Evolutionary conservation across 2,329 filamentous ascomycete genomes (phyloP).

Genomic region (Fusarium sambucinum): DNA sequence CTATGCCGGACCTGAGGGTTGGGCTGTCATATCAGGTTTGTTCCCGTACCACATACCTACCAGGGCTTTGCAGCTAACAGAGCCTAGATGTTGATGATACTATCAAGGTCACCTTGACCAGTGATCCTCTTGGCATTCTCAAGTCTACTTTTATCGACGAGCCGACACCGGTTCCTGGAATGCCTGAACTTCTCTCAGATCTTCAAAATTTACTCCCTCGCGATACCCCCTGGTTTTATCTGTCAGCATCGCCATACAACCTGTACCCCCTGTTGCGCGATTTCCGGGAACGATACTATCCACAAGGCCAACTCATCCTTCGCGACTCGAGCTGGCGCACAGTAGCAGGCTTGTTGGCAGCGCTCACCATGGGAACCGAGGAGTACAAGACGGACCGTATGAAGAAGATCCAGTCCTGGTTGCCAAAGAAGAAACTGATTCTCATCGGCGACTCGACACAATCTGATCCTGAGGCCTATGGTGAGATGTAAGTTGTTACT

Average conservation of each 20-base stretch:
- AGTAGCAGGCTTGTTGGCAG: constrained; percentile 80
- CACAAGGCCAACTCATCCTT: constrained; percentile 82
- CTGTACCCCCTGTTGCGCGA: constrained; percentile 86
- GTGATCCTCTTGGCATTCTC: constrained; percentile 83
- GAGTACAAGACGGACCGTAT: constrained; percentile 88
- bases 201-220: constrained; percentile 67
- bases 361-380: constrained; percentile 82
- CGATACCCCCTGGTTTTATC: constrained; percentile 86
- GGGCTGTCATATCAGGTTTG: constrained; percentile 82
- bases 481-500: constrained; percentile 71
- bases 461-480: constrained; percentile 90
- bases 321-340: constrained; percentile 90
- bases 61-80: constrained; percentile 28
- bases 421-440: constrained; percentile 83
- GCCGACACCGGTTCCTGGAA: constrained; percentile 77
- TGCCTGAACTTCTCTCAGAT: constrained; percentile 84
- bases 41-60: not conserved
- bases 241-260: constrained; percentile 94
- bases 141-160: constrained; percentile 84
- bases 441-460: constrained; percentile 93
- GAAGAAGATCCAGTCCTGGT: constrained; percentile 80
- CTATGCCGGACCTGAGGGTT: constrained; percentile 81
- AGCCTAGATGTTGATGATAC: constrained; percentile 87
- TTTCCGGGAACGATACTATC: constrained; percentile 79
- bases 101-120: constrained; percentile 90